A percentile compares a stretch with the other conserved stretches of the same genome.
Conservation (phyloP, 495 filamentous ascomycete genomes). For the Aspergillus mulundensis region DNA sequence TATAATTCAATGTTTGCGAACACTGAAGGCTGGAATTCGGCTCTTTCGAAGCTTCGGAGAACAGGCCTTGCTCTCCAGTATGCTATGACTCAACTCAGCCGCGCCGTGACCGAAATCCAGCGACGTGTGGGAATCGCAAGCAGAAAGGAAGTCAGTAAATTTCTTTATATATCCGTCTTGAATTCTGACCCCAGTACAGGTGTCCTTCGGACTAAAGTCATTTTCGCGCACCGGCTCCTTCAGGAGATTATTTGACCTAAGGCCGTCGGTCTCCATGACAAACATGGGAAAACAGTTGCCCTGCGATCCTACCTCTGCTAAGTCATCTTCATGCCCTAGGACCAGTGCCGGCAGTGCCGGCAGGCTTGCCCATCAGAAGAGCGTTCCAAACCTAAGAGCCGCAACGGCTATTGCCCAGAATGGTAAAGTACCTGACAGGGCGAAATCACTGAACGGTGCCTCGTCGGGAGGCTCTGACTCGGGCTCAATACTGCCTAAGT, state of each 20-base stretch:
- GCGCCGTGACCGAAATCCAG: constrained; percentile 74
- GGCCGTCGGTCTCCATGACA: constrained; percentile 4
- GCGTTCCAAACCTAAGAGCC: constrained; percentile 19
- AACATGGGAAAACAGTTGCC: constrained; percentile 34
- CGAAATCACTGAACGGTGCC: constrained; percentile 11
- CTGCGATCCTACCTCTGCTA: constrained; percentile 23
- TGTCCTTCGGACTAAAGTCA: constrained; percentile 13
- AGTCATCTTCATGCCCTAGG: constrained; percentile 3
- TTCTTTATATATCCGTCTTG: background rate
- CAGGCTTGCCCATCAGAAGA: constrained; percentile 19
- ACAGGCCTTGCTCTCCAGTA: constrained; percentile 59
- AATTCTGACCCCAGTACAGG: constrained; percentile 14
- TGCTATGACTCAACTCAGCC: constrained; percentile 58
- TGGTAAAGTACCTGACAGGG: background rate
- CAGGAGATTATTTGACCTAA: constrained; percentile 12
- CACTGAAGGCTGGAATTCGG: constrained; percentile 77
- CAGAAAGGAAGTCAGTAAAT: constrained; percentile 48
- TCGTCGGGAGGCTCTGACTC: constrained; percentile 8
- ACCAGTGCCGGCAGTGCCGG: constrained; percentile 10
- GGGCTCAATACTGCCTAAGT: constrained; percentile 17
- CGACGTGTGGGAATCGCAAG: constrained; percentile 69
- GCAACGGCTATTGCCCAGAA: background rate
- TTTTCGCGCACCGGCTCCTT: constrained; percentile 22
- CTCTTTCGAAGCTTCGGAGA: constrained; percentile 64
- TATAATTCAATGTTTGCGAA: constrained; percentile 80